phyloP scores from a whole-genome alignment of 164 flowering plant genomes.

The Nelumbo lutea region DNA sequence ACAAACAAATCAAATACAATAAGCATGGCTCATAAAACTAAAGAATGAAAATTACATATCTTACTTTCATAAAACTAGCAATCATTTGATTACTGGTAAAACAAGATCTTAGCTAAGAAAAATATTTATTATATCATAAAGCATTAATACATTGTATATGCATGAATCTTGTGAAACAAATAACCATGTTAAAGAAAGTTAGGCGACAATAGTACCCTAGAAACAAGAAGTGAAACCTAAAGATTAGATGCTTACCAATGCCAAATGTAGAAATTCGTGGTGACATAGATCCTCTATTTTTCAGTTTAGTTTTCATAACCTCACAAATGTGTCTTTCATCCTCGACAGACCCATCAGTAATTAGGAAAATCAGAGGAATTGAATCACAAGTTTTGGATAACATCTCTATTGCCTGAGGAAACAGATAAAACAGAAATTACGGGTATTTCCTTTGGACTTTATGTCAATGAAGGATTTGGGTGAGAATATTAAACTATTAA shows the following conservation, averaged over 20 bases:
- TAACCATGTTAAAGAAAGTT: too few species aligned
- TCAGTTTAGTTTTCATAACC: conserved; percentile 35
- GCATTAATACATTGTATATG: too few species aligned
- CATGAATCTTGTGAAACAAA: too few species aligned
- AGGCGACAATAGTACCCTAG: background rate
- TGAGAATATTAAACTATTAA: background rate
- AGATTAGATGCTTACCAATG: conserved; percentile 49
- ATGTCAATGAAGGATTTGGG: background rate
- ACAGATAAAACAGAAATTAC: background rate
- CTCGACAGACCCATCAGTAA: conserved; percentile 95
- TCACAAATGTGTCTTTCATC: conserved; percentile 84
- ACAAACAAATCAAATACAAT: too few species aligned
- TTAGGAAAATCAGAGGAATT: conserved; percentile 59
- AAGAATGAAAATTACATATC: too few species aligned
- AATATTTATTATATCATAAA: too few species aligned
- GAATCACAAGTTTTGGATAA: conserved; percentile 44
- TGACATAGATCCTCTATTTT: conserved; percentile 28
- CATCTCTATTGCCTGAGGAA: conserved; percentile 76
- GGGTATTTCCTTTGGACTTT: background rate
- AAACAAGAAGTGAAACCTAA: conserved; percentile 1
- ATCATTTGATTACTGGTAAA: too few species aligned
- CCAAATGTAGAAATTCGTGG: conserved; percentile 90
- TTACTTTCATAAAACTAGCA: too few species aligned
- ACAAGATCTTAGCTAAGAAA: too few species aligned
- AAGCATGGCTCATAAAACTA: too few species aligned